Evolutionary conservation across 1,284 basidiomycete genomes (phyloP).

Genomic region (Ustilago lituana): DNA sequence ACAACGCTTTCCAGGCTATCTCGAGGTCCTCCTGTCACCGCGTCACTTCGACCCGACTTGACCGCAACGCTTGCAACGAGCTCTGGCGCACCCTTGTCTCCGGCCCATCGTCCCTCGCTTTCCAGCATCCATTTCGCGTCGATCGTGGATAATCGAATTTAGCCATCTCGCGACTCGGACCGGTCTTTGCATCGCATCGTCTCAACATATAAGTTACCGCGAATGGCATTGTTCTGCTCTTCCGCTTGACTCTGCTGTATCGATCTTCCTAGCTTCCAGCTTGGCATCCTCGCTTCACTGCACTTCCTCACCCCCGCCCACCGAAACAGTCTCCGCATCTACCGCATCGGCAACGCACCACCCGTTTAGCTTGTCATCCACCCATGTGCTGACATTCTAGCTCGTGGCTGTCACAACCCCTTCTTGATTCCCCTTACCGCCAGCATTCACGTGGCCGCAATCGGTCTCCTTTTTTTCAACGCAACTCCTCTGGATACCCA

Average conservation of each 20-base stretch:
- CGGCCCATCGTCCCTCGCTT: background rate
- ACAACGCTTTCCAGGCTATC: background rate
- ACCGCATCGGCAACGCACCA: background rate
- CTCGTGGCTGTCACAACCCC: constrained; percentile 3
- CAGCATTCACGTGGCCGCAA: background rate
- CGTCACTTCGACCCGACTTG: background rate
- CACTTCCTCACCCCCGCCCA: no score
- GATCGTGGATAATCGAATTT: constrained; percentile 1
- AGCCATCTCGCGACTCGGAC: background rate
- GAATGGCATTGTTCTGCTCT: no score
- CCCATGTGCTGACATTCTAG: constrained; percentile 2
- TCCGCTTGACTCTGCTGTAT: no score
- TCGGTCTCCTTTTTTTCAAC: background rate
- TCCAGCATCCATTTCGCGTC: constrained; percentile 1
- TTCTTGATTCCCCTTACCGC: background rate
- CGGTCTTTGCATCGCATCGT: no score
- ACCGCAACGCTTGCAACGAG: background rate
- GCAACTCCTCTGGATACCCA: constrained; percentile 3
- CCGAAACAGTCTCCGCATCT: no score
- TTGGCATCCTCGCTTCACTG: no score
- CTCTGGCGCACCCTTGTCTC: no score
- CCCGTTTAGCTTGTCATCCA: background rate
- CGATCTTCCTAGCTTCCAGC: no score
- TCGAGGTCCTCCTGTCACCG: background rate
- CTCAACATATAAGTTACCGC: no score